Percentiles rank a stretch among this genome's conserved stretches.
These are phyloP conservation scores for Pestalotiopsis sp. DNA, from an alignment of 2,329 filamentous ascomycete genomes.

Conservation along the genomic window DNA sequence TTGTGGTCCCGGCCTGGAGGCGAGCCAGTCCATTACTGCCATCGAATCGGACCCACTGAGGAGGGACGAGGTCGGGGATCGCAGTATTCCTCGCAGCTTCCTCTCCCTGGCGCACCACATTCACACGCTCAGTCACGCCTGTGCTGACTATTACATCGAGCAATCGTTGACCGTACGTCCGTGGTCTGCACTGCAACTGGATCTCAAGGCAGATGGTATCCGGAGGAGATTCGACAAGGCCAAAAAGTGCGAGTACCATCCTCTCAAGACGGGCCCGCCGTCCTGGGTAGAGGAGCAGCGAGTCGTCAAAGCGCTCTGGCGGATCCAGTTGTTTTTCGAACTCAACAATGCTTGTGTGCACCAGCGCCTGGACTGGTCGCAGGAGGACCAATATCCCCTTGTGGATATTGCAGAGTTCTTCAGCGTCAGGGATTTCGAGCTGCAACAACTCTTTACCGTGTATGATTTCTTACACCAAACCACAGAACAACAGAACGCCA, in stretches of 20 bases:
- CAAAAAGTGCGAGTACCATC: not conserved
- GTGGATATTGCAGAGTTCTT: not conserved
- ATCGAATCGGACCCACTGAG: not conserved
- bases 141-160: slow-evolving; percentile 1
- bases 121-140: not conserved
- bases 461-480: not conserved
- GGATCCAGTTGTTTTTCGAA: not conserved
- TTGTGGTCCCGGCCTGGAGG: not conserved
- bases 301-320: not conserved
- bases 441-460: not conserved
- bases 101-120: not conserved
- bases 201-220: not conserved
- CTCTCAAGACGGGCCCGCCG: not conserved
- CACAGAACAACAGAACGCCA: not conserved
- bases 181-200: not conserved
- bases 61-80: not conserved
- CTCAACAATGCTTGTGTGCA: not conserved
- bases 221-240: not conserved
- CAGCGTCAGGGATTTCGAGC: not conserved
- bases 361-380: not conserved
- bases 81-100: not conserved
- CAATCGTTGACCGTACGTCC: not conserved
- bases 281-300: slow-evolving; percentile 5
- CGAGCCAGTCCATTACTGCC: not conserved
- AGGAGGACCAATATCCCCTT: not conserved